These are phyloP conservation scores for Starmerella lactis-condensi DNA, from an alignment of 805 yeast genomes.

Conservation along the genomic window DNA sequence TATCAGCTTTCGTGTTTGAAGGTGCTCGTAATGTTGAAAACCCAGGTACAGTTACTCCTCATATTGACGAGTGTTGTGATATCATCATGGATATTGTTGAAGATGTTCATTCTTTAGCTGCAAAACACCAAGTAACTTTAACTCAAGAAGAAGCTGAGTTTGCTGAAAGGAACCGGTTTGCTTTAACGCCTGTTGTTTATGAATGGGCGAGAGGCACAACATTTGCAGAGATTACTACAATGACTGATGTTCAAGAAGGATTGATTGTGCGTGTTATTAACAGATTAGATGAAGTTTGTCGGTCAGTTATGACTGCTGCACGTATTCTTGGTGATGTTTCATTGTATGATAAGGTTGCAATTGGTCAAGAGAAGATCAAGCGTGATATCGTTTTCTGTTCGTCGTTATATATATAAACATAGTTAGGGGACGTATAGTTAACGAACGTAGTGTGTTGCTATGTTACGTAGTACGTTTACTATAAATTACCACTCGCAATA, in stretches of 20 bases:
- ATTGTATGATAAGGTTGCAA: constrained; percentile 74
- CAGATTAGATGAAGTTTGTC: constrained; percentile 80
- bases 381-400: constrained; percentile 97
- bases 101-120: constrained; percentile 41
- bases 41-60: constrained; percentile 54
- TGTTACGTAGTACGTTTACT: no score
- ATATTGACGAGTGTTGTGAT: constrained; percentile 42
- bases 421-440: no score
- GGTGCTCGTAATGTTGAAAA: constrained; percentile 57
- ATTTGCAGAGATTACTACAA: constrained; percentile 75
- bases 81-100: constrained; percentile 56
- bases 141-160: constrained; percentile 77
- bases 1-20: constrained; percentile 85
- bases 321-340: constrained; percentile 82
- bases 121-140: constrained; percentile 49
- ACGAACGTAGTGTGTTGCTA: no score
- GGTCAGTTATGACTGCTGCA: constrained; percentile 87
- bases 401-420: constrained; percentile 68
- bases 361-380: constrained; percentile 85
- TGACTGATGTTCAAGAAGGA: constrained; percentile 86
- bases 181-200: constrained; percentile 79
- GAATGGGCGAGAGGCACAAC: constrained; percentile 96
- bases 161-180: constrained; percentile 67
- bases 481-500: no score
- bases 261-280: constrained; percentile 92